Percentiles rank a stretch among this genome's conserved stretches.
Evolutionary conservation across 2,329 filamentous ascomycete species (phyloP).

Genomic region (Mollisia scopiformis): DNA sequence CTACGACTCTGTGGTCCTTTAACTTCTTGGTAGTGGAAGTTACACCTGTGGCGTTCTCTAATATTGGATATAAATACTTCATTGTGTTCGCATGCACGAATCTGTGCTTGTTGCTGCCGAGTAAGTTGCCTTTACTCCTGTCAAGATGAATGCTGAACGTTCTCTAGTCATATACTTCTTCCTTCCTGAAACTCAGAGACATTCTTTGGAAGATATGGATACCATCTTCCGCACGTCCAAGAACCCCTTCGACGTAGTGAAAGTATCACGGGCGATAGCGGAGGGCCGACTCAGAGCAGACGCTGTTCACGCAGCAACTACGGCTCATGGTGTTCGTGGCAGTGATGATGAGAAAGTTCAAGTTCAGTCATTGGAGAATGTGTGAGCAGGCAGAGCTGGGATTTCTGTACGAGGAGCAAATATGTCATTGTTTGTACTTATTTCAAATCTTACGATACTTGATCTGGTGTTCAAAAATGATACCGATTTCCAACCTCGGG

Average conservation of each 20-base stretch:
- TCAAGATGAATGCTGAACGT: conserved; percentile 31
- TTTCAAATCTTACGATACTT: too few species aligned
- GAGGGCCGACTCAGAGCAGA: neutral
- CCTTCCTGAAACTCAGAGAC: conserved; percentile 46
- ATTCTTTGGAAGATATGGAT: conserved; percentile 44
- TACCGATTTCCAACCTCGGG: too few species aligned
- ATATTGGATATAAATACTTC: conserved; percentile 45
- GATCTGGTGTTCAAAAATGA: too few species aligned
- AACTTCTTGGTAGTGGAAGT: conserved; percentile 90
- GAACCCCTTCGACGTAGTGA: neutral
- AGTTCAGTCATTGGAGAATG: neutral
- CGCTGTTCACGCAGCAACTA: neutral
- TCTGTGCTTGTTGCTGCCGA: neutral
- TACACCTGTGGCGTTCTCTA: conserved; percentile 45
- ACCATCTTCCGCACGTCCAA: conserved; percentile 4
- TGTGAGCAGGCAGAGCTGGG: neutral
- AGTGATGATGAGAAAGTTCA: neutral
- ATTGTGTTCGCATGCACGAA: conserved; percentile 47
- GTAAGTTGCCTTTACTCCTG: neutral
- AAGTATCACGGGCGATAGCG: neutral
- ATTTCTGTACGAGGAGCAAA: too few species aligned
- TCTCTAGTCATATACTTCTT: conserved; percentile 53
- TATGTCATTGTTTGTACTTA: too few species aligned
- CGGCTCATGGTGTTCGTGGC: neutral
- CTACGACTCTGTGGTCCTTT: conserved; percentile 92